Conservation (phyloP, 2,329 filamentous ascomycete species). For the Exophiala oligosperma region DNA sequence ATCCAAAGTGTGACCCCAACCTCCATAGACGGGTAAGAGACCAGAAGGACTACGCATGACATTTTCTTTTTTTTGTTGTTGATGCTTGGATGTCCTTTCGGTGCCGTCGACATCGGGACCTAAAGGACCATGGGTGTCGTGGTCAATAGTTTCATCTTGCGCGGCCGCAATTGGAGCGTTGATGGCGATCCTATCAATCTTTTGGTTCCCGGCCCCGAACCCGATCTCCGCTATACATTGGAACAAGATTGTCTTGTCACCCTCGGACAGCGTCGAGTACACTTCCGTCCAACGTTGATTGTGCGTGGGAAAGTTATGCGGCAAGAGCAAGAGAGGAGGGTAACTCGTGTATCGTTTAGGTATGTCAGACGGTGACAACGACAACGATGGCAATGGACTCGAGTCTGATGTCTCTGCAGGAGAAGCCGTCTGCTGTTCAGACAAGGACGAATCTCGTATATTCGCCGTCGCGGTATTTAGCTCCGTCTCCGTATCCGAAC, state of each 20-base stretch:
- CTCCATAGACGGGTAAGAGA: constrained; percentile 68
- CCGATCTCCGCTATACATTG: constrained; percentile 38
- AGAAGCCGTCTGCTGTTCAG: neutral
- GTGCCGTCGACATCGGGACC: neutral
- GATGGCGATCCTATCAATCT: constrained; percentile 57
- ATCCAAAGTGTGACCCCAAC: constrained; percentile 61
- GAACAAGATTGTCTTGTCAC: constrained; percentile 42
- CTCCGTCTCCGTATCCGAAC: neutral
- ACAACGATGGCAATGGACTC: neutral
- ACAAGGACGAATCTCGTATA: no score
- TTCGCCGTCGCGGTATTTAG: neutral
- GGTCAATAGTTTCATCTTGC: neutral
- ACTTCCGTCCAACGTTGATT: constrained; percentile 33
- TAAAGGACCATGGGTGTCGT: neutral
- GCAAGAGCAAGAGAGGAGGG: constrained; percentile 58
- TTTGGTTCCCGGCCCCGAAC: constrained; percentile 33
- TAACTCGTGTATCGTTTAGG: constrained; percentile 57
- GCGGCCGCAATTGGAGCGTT: constrained; percentile 55
- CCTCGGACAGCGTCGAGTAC: constrained; percentile 32
- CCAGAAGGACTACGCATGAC: constrained; percentile 71
- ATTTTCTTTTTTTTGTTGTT: constrained; percentile 56
- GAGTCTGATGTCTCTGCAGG: no score
- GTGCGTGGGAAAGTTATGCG: constrained; percentile 46
- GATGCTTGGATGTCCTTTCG: neutral
- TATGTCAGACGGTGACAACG: constrained; percentile 20